Evolutionary conservation across 2,329 filamentous ascomycete genomes (phyloP), one percentile per base, ranked within the genome.

Genomic region (Microdochium bolleyi): DNA sequence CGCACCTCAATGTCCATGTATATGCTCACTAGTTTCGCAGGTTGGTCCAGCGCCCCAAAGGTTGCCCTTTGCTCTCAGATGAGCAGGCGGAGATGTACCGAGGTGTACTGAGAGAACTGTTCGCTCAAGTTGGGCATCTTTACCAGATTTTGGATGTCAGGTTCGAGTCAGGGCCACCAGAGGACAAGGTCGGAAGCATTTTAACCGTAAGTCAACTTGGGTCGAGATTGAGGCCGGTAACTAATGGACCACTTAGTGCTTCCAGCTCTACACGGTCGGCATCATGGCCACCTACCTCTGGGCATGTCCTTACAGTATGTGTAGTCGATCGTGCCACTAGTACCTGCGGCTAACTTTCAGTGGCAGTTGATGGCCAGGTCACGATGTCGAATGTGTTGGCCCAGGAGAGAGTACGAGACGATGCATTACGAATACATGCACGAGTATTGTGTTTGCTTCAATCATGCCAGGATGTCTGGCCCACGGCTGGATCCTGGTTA

Each of bases 201-300:
- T 7, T 22, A 19, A 46, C 41, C 8, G 41, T 46, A 46, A 46
- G 41, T 3, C 8, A 11, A 22, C 14, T 34, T n/a, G n/a, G n/a
- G n/a, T 30, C 27, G 5, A 30, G 27, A 30, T 30, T 32, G 25
- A 19, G 3, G 38, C 49, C 51, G 49, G 24, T 51, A 14, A 11
- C 46, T 58, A 41, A 54, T 11, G 11, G 27, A 30, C 11, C 24
- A 24, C 34, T 2, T 41, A 73, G 66, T 65, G 75, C 1, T 80
- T 80, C 57, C 77, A 75, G 52, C 75, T 80, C 13, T 80, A 80
- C 51, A 77, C 70, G n/a, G 80, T 77, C 55, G 77, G 76, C 14
- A 65, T 80, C 24, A 71, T 80, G 52, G 73, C 76, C 7, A 73
- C 72, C 3, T 80, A 80, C 51, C 62, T 79, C 2, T 76, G 71